Evolutionary conservation across 1,284 basidiomycete genomes (phyloP).

Genomic region (Cryptococcus sp.): DNA sequence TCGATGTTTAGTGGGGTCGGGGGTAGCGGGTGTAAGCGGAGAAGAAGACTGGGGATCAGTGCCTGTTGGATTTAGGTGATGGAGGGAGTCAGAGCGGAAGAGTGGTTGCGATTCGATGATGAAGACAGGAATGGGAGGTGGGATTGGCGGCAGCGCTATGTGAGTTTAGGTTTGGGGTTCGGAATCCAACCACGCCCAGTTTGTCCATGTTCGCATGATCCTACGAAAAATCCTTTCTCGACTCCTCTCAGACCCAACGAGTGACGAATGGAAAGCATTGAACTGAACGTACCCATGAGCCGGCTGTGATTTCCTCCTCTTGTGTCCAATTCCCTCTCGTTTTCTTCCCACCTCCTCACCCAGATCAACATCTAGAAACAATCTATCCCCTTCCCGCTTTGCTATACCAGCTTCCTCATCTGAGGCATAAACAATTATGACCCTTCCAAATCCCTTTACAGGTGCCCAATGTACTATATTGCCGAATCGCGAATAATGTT

Average conservation of each 20-base stretch:
- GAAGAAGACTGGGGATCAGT: slow-evolving; percentile 49
- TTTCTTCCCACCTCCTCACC: neutral
- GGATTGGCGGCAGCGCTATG: too few relatives aligned
- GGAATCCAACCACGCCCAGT: too few relatives aligned
- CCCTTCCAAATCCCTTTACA: slow-evolving; percentile 69
- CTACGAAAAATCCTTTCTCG: neutral
- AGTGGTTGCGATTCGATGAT: too few relatives aligned
- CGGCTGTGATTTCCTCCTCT: neutral
- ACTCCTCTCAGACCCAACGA: neutral
- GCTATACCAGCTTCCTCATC: slow-evolving; percentile 48
- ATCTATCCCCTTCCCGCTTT: slow-evolving; percentile 41
- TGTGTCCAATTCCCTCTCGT: neutral
- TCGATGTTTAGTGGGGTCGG: slow-evolving; percentile 55
- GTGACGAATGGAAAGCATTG: too few relatives aligned
- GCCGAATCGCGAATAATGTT: slow-evolving; percentile 68
- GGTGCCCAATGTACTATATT: slow-evolving; percentile 80
- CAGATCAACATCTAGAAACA: slow-evolving; percentile 29
- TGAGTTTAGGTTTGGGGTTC: too few relatives aligned
- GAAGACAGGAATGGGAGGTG: too few relatives aligned
- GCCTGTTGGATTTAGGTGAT: too few relatives aligned
- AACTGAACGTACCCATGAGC: neutral
- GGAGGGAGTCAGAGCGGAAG: too few relatives aligned
- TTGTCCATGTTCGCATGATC: too few relatives aligned
- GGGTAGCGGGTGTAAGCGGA: slow-evolving; percentile 76
- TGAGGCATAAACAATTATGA: slow-evolving; percentile 70